Evolutionary conservation across 2,329 filamentous ascomycete genomes (phyloP).

Genomic region (Fusarium agapanthi): DNA sequence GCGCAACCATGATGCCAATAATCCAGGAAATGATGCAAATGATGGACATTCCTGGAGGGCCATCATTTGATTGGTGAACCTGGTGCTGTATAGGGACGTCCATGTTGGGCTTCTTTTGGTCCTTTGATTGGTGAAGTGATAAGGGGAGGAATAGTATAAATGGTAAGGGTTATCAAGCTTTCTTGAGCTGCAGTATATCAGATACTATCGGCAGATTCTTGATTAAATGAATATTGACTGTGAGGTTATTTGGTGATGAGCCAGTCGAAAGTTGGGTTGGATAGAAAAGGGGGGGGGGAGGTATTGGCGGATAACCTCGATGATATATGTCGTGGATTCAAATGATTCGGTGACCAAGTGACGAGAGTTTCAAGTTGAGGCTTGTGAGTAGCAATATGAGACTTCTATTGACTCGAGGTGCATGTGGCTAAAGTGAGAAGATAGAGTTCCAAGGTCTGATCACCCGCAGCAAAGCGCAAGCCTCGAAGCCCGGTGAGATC

Average conservation of each 20-base stretch:
- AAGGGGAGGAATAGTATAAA: background rate
- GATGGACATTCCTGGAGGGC: background rate
- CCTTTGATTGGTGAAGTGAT: background rate
- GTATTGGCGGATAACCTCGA: background rate
- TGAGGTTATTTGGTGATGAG: background rate
- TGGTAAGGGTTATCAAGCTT: background rate
- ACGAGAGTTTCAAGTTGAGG: background rate
- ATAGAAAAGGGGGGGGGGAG: background rate
- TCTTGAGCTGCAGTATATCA: background rate
- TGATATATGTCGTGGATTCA: background rate
- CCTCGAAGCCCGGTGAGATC: background rate
- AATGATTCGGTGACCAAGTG: background rate
- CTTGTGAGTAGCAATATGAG: background rate
- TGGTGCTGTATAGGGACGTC: background rate
- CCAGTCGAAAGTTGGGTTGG: background rate
- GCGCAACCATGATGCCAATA: background rate
- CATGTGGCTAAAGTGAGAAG: background rate
- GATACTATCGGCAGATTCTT: background rate
- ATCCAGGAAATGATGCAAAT: background rate
- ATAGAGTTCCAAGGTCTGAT: background rate
- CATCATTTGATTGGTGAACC: background rate
- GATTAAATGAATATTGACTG: background rate
- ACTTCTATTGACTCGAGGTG: background rate
- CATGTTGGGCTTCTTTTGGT: background rate
- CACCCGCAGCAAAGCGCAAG: background rate